Evolutionary conservation across 192 early-diverging fungal genomes (phyloP).

Genomic region (Coemansia sp.): DNA sequence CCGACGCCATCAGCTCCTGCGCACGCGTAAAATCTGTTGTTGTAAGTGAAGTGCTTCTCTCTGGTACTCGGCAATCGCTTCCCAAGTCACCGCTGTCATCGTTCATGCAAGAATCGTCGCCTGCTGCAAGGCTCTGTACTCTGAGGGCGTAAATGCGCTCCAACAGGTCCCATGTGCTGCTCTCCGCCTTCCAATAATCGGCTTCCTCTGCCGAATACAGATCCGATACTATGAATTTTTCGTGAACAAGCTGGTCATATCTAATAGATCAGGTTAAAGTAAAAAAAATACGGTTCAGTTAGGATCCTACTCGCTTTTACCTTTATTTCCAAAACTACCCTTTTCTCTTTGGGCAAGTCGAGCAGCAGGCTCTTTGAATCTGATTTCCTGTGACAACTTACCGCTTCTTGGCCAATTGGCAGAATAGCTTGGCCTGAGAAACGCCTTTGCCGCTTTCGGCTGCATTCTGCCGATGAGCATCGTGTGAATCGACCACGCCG

Average conservation of each 20-base stretch:
- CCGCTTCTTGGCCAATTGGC: slow-evolving; percentile 31
- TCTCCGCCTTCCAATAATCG: slow-evolving; percentile 37
- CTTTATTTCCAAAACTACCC: too few species aligned
- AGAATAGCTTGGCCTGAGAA: slow-evolving; percentile 21
- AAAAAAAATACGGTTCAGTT: neutral
- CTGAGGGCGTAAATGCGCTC: slow-evolving; percentile 38
- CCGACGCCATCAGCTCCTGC: slow-evolving; percentile 34
- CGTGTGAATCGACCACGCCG: slow-evolving; percentile 25
- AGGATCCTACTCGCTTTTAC: neutral
- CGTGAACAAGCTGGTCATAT: neutral
- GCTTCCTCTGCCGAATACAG: slow-evolving; percentile 7
- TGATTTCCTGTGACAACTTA: slow-evolving; percentile 14
- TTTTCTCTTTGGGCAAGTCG: too few species aligned
- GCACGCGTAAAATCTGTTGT: slow-evolving; percentile 34
- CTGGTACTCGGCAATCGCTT: neutral
- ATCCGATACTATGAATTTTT: slow-evolving; percentile 3
- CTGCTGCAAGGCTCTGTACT: slow-evolving; percentile 12
- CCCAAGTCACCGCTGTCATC: slow-evolving; percentile 3
- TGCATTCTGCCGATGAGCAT: neutral
- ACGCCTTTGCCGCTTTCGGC: neutral
- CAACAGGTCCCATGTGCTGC: slow-evolving; percentile 53
- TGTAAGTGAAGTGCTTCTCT: neutral
- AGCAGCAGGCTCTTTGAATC: neutral
- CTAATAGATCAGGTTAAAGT: slow-evolving; percentile 8
- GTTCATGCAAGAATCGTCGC: slow-evolving; percentile 8